Percentiles rank a stretch among this genome's conserved stretches.
Evolutionary conservation across 208 protist species (phyloP).

Genomic region (Trypanosoma rangeli): DNA sequence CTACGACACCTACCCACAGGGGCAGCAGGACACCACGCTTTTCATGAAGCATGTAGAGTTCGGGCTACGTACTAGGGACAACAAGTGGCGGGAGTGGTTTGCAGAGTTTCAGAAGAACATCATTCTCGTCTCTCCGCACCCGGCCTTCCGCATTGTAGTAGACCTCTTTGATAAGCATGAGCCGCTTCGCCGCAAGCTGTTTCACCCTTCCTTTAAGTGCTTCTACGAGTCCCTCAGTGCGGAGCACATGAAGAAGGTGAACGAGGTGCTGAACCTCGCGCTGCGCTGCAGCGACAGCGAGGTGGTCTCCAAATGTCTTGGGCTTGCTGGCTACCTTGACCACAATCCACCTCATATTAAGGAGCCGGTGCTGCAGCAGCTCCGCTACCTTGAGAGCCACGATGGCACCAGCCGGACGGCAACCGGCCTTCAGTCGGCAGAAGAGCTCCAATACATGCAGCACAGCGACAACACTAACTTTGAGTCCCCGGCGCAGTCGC

Average conservation of each 20-base stretch:
- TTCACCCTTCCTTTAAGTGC: slow-evolving; percentile 88
- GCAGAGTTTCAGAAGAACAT: slow-evolving; percentile 87
- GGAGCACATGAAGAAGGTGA: slow-evolving; percentile 86
- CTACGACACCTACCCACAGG: slow-evolving; percentile 18
- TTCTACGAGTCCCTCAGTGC: slow-evolving; percentile 85
- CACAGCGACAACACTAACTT: slow-evolving; percentile 32
- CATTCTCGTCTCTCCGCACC: slow-evolving; percentile 84
- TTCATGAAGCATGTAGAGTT: slow-evolving; percentile 88
- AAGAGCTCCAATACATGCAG: slow-evolving; percentile 1
- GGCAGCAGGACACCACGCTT: slow-evolving; percentile 55
- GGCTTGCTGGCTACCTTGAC: slow-evolving; percentile 89
- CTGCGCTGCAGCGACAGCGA: slow-evolving; percentile 82
- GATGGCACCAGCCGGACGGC: slow-evolving; percentile 32
- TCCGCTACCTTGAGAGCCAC: slow-evolving; percentile 48
- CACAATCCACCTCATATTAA: slow-evolving; percentile 80
- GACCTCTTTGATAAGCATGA: slow-evolving; percentile 92
- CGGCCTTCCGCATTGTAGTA: slow-evolving; percentile 87
- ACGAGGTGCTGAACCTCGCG: slow-evolving; percentile 81
- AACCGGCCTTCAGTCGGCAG: slow-evolving; percentile 10
- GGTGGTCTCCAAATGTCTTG: slow-evolving; percentile 79
- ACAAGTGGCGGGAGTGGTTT: slow-evolving; percentile 88
- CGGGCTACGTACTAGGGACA: slow-evolving; percentile 75
- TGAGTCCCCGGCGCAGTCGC: slow-evolving; percentile 32
- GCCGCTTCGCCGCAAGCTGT: slow-evolving; percentile 85
- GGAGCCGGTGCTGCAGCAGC: slow-evolving; percentile 64